phyloP scores from a whole-genome alignment of 176 grass and related monocot genomes.

The Cocos nucifera region DNA sequence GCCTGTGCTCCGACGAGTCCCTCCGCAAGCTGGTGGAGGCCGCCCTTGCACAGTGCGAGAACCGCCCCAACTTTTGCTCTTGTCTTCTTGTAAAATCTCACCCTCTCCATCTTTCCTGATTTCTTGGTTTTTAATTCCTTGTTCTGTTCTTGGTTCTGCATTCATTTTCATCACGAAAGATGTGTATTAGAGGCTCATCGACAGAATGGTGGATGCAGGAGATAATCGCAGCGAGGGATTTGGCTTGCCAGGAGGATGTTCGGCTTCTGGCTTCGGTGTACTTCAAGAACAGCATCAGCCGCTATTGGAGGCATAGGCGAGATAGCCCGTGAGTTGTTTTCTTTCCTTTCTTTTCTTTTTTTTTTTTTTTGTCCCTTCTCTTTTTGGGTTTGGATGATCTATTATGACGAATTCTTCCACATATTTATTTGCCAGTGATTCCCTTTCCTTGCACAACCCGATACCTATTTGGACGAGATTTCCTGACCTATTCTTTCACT shows the following conservation, averaged over 20 bases:
- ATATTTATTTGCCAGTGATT: no score
- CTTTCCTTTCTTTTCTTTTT: no score
- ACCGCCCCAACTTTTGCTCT: conserved; percentile 81
- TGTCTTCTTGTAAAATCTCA: conserved; percentile 62
- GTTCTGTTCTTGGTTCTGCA: neutral
- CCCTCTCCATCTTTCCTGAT: neutral
- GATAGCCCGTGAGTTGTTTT: conserved; percentile 57
- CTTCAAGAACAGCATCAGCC: conserved; percentile 95
- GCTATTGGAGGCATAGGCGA: conserved; percentile 78
- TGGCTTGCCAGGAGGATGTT: conserved; percentile 72
- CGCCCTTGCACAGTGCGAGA: conserved; percentile 74
- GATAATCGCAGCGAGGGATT: conserved; percentile 70
- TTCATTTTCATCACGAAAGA: no score
- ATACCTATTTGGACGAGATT: no score
- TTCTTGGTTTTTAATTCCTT: neutral
- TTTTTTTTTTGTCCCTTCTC: neutral
- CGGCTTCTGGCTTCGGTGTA: conserved; percentile 85
- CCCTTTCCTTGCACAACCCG: no score
- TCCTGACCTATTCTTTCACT: no score
- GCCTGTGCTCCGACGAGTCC: conserved; percentile 29
- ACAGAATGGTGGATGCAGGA: conserved; percentile 40
- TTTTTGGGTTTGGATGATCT: no score
- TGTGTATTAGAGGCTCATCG: no score
- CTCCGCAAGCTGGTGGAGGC: conserved; percentile 65
- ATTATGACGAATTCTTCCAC: no score